These are phyloP conservation scores for Monilinia laxa DNA, from an alignment of 2,329 filamentous ascomycete species.

Conservation along the genomic window DNA sequence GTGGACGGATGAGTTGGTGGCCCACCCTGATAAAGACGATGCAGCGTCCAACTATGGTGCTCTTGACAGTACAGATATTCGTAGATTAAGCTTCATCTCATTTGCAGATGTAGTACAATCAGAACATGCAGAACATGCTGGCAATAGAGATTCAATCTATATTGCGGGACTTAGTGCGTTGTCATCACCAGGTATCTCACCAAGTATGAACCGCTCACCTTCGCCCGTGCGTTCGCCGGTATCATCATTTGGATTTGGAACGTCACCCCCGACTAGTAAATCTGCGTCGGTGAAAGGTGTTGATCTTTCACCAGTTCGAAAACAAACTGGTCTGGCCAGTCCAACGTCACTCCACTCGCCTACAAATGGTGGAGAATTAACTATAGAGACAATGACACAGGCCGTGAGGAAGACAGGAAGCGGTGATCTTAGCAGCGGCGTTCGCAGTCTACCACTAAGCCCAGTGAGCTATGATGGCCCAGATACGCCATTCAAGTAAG, in stretches of 20 bases:
- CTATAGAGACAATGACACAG: conserved; percentile 92
- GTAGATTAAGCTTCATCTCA: conserved; percentile 89
- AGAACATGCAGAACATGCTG: conserved; percentile 66
- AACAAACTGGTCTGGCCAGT: conserved; percentile 56
- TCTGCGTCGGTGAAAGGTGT: conserved; percentile 70
- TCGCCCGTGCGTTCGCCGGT: conserved; percentile 79
- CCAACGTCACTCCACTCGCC: conserved; percentile 58
- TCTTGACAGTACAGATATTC: conserved; percentile 74
- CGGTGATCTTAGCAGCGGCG: conserved; percentile 64
- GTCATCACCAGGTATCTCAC: conserved; percentile 42
- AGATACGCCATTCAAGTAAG: conserved; percentile 36
- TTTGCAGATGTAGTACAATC: conserved; percentile 94
- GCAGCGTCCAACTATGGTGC: conserved; percentile 73
- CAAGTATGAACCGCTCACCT: conserved; percentile 63
- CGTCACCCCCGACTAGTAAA: conserved; percentile 74
- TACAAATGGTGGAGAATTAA: conserved; percentile 66
- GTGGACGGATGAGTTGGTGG: conserved; percentile 49
- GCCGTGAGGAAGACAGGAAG: conserved; percentile 82
- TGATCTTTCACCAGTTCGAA: conserved; percentile 62
- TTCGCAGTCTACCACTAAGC: conserved; percentile 58
- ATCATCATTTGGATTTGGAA: conserved; percentile 66
- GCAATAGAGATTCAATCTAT: conserved; percentile 69
- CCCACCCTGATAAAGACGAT: conserved; percentile 56
- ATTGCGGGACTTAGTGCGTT: conserved; percentile 65
- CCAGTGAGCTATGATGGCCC: conserved; percentile 49